phyloP scores from a whole-genome alignment of 345 rosid species.

The Citrus sp. region DNA sequence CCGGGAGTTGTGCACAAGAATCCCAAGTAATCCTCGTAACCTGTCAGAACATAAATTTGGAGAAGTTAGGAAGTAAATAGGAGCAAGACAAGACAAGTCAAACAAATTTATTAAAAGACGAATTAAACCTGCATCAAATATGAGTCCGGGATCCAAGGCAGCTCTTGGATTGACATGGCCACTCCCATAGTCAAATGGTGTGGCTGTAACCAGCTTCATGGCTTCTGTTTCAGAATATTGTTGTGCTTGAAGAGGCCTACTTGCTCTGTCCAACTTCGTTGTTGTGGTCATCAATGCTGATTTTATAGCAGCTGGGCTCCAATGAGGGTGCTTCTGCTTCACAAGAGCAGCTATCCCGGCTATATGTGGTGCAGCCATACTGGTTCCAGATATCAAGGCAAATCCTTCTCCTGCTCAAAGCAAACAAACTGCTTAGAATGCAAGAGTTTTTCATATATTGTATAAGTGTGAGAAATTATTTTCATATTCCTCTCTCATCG shows the following conservation, averaged over 20 bases:
- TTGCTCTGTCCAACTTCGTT: constrained; percentile 75
- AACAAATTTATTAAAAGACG: neutral
- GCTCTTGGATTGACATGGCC: constrained; percentile 97
- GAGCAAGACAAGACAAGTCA: neutral
- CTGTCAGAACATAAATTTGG: constrained; percentile 27
- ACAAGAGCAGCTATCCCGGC: constrained; percentile 98
- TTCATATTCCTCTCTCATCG: neutral
- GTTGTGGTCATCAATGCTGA: constrained; percentile 97
- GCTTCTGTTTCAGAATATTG: constrained; percentile 84
- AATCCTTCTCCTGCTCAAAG: constrained; percentile 83
- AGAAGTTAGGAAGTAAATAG: neutral
- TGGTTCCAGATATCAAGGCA: constrained; percentile 95
- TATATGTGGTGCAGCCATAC: constrained; percentile 99
- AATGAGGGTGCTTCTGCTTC: constrained; percentile 90
- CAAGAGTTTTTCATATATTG: neutral
- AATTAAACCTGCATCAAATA: constrained; percentile 80
- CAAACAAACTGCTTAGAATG: constrained; percentile 3
- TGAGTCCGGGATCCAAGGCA: constrained; percentile 95
- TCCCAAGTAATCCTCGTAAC: constrained; percentile 82
- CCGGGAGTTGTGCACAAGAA: constrained; percentile 98
- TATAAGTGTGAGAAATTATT: neutral
- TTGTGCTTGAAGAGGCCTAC: constrained; percentile 91
- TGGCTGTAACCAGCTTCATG: constrained; percentile 67
- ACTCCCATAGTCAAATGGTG: constrained; percentile 96
- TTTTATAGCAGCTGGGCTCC: constrained; percentile 99